These are phyloP conservation scores for Wickerhamiella lipophila DNA, from an alignment of 805 yeast species.

Conservation along the genomic window DNA sequence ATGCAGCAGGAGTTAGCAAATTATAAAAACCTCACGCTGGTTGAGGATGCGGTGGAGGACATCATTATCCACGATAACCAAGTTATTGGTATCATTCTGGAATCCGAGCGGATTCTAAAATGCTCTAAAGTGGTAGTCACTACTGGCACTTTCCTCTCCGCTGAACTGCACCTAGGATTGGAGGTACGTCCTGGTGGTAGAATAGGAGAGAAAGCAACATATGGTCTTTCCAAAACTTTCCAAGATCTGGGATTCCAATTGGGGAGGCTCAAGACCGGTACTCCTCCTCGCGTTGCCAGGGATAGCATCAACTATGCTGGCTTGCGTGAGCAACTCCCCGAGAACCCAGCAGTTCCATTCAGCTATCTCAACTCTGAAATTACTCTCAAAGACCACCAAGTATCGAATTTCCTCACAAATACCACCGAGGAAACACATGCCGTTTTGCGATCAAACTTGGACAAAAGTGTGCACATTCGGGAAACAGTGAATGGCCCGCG, in stretches of 20 bases:
- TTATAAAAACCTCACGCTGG: constrained; percentile 45
- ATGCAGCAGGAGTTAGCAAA: constrained; percentile 57
- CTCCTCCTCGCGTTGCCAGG: constrained; percentile 80
- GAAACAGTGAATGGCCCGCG: constrained; percentile 95
- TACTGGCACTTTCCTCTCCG: constrained; percentile 91
- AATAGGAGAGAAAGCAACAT: constrained; percentile 83
- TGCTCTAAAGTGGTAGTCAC: constrained; percentile 54
- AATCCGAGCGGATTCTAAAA: constrained; percentile 33
- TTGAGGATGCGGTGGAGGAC: constrained; percentile 75
- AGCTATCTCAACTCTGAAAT: constrained; percentile 67
- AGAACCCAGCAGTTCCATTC: constrained; percentile 79
- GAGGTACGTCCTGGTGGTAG: constrained; percentile 78
- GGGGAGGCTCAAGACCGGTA: constrained; percentile 91
- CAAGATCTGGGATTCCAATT: constrained; percentile 63
- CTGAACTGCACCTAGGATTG: constrained; percentile 86
- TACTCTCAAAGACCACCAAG: constrained; percentile 42
- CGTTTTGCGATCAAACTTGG: constrained; percentile 53
- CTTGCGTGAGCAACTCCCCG: constrained; percentile 67
- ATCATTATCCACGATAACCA: constrained; percentile 43
- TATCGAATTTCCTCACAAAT: constrained; percentile 60
- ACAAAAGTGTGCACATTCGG: constrained; percentile 75
- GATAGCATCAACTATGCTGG: constrained; percentile 54
- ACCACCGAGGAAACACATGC: constrained; percentile 70
- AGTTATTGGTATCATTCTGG: constrained; percentile 62
- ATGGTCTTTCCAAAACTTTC: constrained; percentile 74